phyloP scores from a whole-genome alignment of 805 yeast species.

The Wickerhamiella azyma region DNA sequence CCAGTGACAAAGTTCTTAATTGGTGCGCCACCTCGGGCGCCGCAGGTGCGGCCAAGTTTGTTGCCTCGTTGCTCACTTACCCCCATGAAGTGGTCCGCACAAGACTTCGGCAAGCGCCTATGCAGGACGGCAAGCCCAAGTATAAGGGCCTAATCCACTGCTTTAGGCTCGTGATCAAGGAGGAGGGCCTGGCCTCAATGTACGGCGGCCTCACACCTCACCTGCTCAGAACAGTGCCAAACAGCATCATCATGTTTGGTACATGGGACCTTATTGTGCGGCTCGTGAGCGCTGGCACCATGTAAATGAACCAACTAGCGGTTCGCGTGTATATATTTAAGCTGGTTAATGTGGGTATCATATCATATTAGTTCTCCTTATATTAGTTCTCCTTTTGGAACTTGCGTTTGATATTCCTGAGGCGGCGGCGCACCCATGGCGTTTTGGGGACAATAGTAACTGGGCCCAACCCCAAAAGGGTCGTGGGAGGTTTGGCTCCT shows the following conservation, averaged over 20 bases:
- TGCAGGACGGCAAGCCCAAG: slow-evolving; percentile 63
- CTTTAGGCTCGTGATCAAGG: slow-evolving; percentile 69
- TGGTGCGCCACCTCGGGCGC: slow-evolving; percentile 97
- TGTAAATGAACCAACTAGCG: neutral
- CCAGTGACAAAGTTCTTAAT: slow-evolving; percentile 55
- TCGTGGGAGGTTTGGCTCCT: too few relatives aligned
- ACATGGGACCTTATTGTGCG: slow-evolving; percentile 85
- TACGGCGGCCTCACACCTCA: slow-evolving; percentile 98
- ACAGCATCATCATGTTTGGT: slow-evolving; percentile 96
- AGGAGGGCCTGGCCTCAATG: slow-evolving; percentile 86
- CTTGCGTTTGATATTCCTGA: too few relatives aligned
- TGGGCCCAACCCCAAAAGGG: too few relatives aligned
- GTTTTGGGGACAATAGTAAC: too few relatives aligned
- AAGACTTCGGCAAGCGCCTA: slow-evolving; percentile 87
- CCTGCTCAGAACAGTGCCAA: slow-evolving; percentile 90
- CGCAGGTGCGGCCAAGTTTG: slow-evolving; percentile 90
- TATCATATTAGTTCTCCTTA: too few relatives aligned
- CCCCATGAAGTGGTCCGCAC: slow-evolving; percentile 98
- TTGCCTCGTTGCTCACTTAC: slow-evolving; percentile 84
- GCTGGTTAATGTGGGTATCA: too few relatives aligned
- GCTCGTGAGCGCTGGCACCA: slow-evolving; percentile 24
- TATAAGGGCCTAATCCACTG: slow-evolving; percentile 84
- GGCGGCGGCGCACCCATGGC: too few relatives aligned
- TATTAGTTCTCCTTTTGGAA: too few relatives aligned
- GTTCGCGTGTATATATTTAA: neutral